phyloP scores from a whole-genome alignment of 2,329 filamentous ascomycete genomes.

The Dichotomopilus funicola region DNA sequence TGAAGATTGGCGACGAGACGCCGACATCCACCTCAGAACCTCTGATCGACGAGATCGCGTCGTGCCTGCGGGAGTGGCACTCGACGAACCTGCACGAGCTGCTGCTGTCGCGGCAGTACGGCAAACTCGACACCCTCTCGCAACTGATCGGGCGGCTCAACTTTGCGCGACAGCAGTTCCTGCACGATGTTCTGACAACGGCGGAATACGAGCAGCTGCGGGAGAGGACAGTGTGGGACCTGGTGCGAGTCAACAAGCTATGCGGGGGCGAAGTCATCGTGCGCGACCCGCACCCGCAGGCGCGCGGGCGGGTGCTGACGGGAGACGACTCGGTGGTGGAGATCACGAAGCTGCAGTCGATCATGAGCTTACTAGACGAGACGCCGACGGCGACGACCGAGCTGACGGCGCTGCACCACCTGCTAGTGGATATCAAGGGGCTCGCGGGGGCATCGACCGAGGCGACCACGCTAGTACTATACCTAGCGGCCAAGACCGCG shows the following conservation, averaged over 20 bases:
- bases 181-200: conserved; percentile 87
- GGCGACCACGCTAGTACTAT: conserved; percentile 67
- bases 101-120: conserved; percentile 75
- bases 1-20: conserved; percentile 96
- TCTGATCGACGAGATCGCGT: conserved; percentile 94
- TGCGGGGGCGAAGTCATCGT: conserved; percentile 93
- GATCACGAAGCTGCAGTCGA: conserved; percentile 82
- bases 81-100: conserved; percentile 93
- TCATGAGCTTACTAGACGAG: conserved; percentile 89
- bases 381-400: conserved; percentile 64
- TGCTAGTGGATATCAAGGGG: conserved; percentile 76
- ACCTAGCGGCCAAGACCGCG: conserved; percentile 66
- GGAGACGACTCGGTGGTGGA: conserved; percentile 91
- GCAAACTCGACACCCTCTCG: conserved; percentile 72
- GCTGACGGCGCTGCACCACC: conserved; percentile 67
- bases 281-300: conserved; percentile 72
- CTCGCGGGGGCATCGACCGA: conserved; percentile 73
- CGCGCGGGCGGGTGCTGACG: conserved; percentile 78
- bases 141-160: conserved; percentile 77
- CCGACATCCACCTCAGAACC: conserved; percentile 84
- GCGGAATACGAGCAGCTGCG: conserved; percentile 75
- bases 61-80: conserved; percentile 95
- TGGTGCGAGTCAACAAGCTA: conserved; percentile 90
- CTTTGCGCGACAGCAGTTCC: conserved; percentile 75
- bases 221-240: conserved; percentile 89